Conservation (phyloP, 345 rosid species). For the Brassica juncea region DNA sequence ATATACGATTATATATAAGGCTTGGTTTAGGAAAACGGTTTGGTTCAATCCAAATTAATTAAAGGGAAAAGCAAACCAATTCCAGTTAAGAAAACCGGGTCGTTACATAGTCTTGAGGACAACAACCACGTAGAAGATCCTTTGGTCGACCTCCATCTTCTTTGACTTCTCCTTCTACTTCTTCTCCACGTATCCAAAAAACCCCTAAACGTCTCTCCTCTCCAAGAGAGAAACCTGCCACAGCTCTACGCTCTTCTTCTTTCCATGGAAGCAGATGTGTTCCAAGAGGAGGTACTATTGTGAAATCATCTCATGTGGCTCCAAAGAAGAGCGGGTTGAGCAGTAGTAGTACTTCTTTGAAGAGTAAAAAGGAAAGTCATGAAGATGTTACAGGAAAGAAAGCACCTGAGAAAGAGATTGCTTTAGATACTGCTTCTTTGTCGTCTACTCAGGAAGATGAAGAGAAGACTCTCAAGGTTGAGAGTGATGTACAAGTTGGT, state of each 20-base stretch:
- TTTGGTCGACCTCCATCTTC: constrained; percentile 67
- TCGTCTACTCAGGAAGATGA: constrained; percentile 34
- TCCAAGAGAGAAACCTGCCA: constrained; percentile 41
- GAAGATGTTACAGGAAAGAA: constrained; percentile 6
- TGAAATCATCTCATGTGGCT: constrained; percentile 35
- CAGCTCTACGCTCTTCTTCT: constrained; percentile 43
- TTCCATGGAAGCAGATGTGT: constrained; percentile 42
- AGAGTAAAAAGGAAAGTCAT: constrained; percentile 23
- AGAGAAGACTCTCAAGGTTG: constrained; percentile 42
- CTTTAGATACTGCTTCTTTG: constrained; percentile 18
- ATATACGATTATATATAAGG: too few species aligned
- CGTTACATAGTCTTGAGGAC: constrained; percentile 20
- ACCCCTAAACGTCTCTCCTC: constrained; percentile 46
- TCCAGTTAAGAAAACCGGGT: too few species aligned
- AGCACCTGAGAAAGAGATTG: constrained; percentile 27
- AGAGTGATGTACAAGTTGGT: constrained; percentile 19
- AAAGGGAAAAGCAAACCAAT: too few species aligned
- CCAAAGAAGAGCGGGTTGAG: constrained; percentile 37
- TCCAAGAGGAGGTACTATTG: constrained; percentile 30
- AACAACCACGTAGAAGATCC: constrained; percentile 67
- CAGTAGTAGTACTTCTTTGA: constrained; percentile 17
- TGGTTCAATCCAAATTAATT: too few species aligned
- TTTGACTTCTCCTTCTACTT: constrained; percentile 47
- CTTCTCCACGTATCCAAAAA: constrained; percentile 40
- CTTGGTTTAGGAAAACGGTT: too few species aligned